Evolutionary conservation across 2,329 filamentous ascomycete genomes (phyloP), one percentile per base, ranked within the genome.

Genomic region (Mycocentrospora acerina): DNA sequence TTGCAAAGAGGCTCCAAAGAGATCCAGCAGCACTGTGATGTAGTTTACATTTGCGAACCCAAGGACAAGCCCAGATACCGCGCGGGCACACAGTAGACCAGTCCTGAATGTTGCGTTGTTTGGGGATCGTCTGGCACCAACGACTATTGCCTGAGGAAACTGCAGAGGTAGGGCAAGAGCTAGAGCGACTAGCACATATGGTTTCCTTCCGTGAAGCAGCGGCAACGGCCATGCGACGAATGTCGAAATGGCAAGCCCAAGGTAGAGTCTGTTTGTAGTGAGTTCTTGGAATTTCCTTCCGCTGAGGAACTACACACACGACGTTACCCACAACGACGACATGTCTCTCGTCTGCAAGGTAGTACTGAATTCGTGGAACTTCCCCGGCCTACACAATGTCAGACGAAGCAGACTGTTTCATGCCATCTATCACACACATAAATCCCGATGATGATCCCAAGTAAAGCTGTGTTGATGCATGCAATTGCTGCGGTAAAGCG

Each of bases 11-110:
- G 84, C 83, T 1, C 87, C 87, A 56, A 88, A 91, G 1, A 90
- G 71, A 58, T 91, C 86, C 3, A 84, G 80, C 5, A 90, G 69
- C 2, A 81, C 83, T 0, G 82, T 79, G 51, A 87, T 76, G 50
- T 85, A 85, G 57, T 90, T 90, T 73, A 90, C 85, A 58, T 85
- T 86, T 12, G 83, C 83, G 55, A 90, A 86, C 0, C 86, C 87
- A 8, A 90, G 75, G 14, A 78, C 77, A 24, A 83, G 68, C 0
- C 87, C 86, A 64, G 87, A 86, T 31, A 86, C 55, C 1, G 76
- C 77, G 33, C 86, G 76, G 4, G 83, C 78, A 5, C 81, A 64
- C 3, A 90, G 72, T 4, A 90, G 70, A 19, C 80, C 75, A 36
- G 76, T 71, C 53, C 78, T 75, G 72, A 80, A 88, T 14, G 69